These are phyloP conservation scores for Cotoneaster glaucophyllus DNA, from an alignment of 306 rosid species.

Conservation along the genomic window DNA sequence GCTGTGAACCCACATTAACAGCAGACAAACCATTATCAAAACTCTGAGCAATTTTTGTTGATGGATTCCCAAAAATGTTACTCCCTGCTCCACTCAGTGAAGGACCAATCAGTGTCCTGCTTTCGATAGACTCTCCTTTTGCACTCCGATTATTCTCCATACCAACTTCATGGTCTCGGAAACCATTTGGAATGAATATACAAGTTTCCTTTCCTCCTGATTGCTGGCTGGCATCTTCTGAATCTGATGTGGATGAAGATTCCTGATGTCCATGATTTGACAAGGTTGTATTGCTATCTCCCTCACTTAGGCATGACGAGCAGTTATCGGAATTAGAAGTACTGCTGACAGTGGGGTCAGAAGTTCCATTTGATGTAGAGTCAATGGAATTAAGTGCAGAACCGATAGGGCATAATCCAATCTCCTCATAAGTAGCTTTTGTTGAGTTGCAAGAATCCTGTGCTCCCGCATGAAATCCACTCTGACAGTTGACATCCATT, in stretches of 20 bases:
- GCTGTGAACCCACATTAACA: constrained; percentile 49
- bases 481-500: constrained; percentile 38
- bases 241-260: constrained; percentile 81
- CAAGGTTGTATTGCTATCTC: constrained; percentile 66
- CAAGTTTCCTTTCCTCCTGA: constrained; percentile 62
- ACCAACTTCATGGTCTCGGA: constrained; percentile 35
- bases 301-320: constrained; percentile 85
- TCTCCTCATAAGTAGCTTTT: constrained; percentile 39
- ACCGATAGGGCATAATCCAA: constrained; percentile 20
- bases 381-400: constrained; percentile 2
- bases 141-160: constrained; percentile 30
- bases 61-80: constrained; percentile 28
- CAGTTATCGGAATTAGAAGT: constrained; percentile 62
- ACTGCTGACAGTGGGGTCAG: constrained; percentile 40
- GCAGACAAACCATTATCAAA: constrained; percentile 48
- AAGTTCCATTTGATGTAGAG: constrained; percentile 28
- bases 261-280: constrained; percentile 74
- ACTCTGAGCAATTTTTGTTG: constrained; percentile 27
- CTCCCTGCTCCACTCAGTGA: constrained; percentile 37
- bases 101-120: constrained; percentile 19
- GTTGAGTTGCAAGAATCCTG: constrained; percentile 39
- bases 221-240: constrained; percentile 79
- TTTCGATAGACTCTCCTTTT: constrained; percentile 28
- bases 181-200: constrained; percentile 35
- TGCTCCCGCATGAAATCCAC: constrained; percentile 28